Evolutionary conservation across 2,329 filamentous ascomycete genomes (phyloP).

Genomic region (Penicillium digitatum): DNA sequence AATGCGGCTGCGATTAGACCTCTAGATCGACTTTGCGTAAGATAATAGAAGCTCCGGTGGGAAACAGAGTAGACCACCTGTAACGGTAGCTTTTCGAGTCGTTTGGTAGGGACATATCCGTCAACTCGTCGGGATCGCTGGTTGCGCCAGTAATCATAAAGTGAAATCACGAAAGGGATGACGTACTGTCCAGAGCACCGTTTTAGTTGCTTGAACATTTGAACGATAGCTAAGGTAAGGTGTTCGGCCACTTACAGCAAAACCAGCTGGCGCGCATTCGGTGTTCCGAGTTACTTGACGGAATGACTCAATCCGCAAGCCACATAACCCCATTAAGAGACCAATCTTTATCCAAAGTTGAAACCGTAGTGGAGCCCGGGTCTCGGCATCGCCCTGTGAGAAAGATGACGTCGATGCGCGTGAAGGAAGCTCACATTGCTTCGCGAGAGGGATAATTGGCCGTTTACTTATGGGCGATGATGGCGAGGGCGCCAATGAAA

Average conservation of each 20-base stretch:
- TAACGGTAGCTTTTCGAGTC: slow-evolving; percentile 14
- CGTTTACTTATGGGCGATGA: slow-evolving; percentile 26
- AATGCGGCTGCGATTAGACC: slow-evolving; percentile 40
- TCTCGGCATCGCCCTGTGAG: slow-evolving; percentile 4
- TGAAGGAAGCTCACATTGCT: slow-evolving; percentile 25
- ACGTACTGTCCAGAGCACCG: slow-evolving; percentile 25
- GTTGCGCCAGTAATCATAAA: slow-evolving; percentile 41
- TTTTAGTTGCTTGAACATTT: slow-evolving; percentile 14
- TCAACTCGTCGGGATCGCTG: slow-evolving; percentile 24
- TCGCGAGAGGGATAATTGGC: slow-evolving; percentile 27
- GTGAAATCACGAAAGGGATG: slow-evolving; percentile 41
- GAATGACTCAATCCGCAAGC: slow-evolving; percentile 30
- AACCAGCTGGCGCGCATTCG: slow-evolving; percentile 42
- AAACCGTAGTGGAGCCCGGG: slow-evolving; percentile 1
- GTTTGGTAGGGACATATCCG: slow-evolving; percentile 21
- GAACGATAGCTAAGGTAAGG: too few species aligned
- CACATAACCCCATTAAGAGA: slow-evolving; percentile 7
- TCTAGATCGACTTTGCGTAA: slow-evolving; percentile 35
- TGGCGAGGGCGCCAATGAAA: slow-evolving; percentile 24
- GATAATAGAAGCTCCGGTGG: slow-evolving; percentile 28
- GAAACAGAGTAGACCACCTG: slow-evolving; percentile 25
- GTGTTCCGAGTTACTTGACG: slow-evolving; percentile 40
- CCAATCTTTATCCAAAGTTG: slow-evolving; percentile 14
- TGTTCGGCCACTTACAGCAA: slow-evolving; percentile 28
- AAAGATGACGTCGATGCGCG: slow-evolving; percentile 15